Conservation (phyloP, 2,329 filamentous ascomycete genomes). For the Stemphylium lycopersici region DNA sequence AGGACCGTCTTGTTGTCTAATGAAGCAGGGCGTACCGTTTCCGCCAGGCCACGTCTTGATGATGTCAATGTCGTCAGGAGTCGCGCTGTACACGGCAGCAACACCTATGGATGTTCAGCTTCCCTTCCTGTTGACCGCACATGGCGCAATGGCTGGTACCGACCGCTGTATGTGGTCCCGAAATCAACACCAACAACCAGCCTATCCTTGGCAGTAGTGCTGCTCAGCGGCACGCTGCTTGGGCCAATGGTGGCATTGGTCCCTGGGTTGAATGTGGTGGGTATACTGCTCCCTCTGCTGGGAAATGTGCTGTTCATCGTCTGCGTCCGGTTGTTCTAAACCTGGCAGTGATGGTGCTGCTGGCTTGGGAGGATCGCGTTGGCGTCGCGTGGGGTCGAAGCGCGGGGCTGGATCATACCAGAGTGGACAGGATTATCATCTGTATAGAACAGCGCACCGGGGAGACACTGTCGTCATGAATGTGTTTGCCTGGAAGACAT, state of each 20-base stretch:
- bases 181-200: constrained; percentile 82
- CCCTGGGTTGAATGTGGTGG: constrained; percentile 40
- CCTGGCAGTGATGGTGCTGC: constrained; percentile 5
- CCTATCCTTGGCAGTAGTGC: constrained; percentile 57
- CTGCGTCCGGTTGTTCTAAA: constrained; percentile 1
- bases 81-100: constrained; percentile 75
- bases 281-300: constrained; percentile 37
- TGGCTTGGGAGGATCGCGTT: constrained; percentile 3
- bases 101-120: constrained; percentile 56
- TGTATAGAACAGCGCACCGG: constrained; percentile 5
- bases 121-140: background rate
- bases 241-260: constrained; percentile 30
- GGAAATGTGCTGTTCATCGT: constrained; percentile 33
- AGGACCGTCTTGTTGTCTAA: background rate
- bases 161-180: constrained; percentile 81
- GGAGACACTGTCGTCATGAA: constrained; percentile 33
- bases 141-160: constrained; percentile 5
- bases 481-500: constrained; percentile 40
- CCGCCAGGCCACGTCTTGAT: constrained; percentile 83
- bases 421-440: constrained; percentile 6
- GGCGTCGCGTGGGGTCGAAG: constrained; percentile 21
- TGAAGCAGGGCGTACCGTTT: constrained; percentile 59
- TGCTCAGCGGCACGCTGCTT: constrained; percentile 17
- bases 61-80: constrained; percentile 79
- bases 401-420: constrained; percentile 20